Evolutionary conservation across 306 rosid species (phyloP), one percentile per base, ranked within the genome.

Genomic region (Gastrolobium bilobum): DNA sequence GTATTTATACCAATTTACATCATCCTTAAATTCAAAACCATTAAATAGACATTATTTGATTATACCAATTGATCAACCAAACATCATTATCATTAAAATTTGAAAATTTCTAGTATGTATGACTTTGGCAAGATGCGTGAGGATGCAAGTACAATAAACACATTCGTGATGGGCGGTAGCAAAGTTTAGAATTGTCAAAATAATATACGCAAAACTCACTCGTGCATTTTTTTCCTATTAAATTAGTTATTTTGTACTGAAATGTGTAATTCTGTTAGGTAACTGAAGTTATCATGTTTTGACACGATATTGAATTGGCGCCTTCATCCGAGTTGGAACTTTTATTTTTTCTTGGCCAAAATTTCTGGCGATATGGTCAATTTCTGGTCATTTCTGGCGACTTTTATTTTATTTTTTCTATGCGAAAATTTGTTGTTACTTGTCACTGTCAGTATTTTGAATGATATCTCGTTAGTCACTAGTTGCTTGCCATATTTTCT

Each of bases 341-440:
- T 73, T 20, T 20, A 20, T 20, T 20, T 20, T 20, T 20, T 20
- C 26, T 20, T 0, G 26, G 26, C 26, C 26, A 20, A 20, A 20
- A 20, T 20, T 20, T 20, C 26, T 20, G 26, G 26, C 26, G 26
- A 20, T 31, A 31, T 58, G 38, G 47, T 35, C 43, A 68, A 34
- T 6, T 57, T 68, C 66, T 39, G n/a, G 37, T 20, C 65, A 20
- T 15, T 4, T 34, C 37, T 37, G 50, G 26, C 14, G 30, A 46
- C 5, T 29, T 44, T 1, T 39, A 20, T 43, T 20, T 20, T 20
- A 47, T 10, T 42, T 48, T 56, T 78, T 68, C 52, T 34, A 57
- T 3, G 61, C 61, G 69, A 78, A 33, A 30, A 4, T 58, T 58
- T 78, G 76, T 68, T 71, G 31, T 68, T 68, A 43, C 62, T 42